Conservation (phyloP, 2,329 filamentous ascomycete species). For the Penicillium hordei region DNA sequence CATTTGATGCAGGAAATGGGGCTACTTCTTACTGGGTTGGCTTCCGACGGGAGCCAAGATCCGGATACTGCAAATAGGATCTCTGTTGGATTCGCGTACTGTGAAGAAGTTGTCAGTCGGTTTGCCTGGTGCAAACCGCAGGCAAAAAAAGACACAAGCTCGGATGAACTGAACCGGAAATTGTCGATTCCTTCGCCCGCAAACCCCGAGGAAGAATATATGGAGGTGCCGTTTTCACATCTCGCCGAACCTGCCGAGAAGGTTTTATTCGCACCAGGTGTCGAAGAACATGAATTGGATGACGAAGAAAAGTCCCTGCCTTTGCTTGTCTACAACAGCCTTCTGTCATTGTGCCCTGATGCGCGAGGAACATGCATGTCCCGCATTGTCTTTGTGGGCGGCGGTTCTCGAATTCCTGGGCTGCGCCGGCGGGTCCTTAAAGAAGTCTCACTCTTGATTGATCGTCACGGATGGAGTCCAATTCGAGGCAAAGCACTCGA, state of each 20-base stretch:
- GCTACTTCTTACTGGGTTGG: slow-evolving; percentile 30
- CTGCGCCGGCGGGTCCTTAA: slow-evolving; percentile 73
- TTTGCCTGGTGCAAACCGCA: slow-evolving; percentile 70
- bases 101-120: slow-evolving; percentile 73
- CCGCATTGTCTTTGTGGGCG: slow-evolving; percentile 82
- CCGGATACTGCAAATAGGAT: slow-evolving; percentile 38
- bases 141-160: slow-evolving; percentile 3
- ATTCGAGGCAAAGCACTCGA: slow-evolving; percentile 69
- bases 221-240: slow-evolving; percentile 65
- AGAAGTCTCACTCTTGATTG: slow-evolving; percentile 68
- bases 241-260: slow-evolving; percentile 74
- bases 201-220: slow-evolving; percentile 44
- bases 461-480: slow-evolving; percentile 71
- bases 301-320: slow-evolving; percentile 83
- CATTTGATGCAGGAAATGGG: slow-evolving; percentile 69
- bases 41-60: slow-evolving; percentile 26
- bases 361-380: slow-evolving; percentile 83
- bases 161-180: slow-evolving; percentile 32
- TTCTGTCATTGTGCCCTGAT: slow-evolving; percentile 77
- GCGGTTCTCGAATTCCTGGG: slow-evolving; percentile 74
- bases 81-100: slow-evolving; percentile 69
- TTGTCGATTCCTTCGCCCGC: slow-evolving; percentile 48
- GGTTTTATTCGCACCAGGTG: slow-evolving; percentile 65
- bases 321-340: slow-evolving; percentile 69
- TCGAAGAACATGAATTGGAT: slow-evolving; percentile 63